Evolutionary conservation across 2,329 filamentous ascomycete genomes (phyloP), one percentile per base, ranked within the genome.

Genomic region (Verticillium nonalfalfae): DNA sequence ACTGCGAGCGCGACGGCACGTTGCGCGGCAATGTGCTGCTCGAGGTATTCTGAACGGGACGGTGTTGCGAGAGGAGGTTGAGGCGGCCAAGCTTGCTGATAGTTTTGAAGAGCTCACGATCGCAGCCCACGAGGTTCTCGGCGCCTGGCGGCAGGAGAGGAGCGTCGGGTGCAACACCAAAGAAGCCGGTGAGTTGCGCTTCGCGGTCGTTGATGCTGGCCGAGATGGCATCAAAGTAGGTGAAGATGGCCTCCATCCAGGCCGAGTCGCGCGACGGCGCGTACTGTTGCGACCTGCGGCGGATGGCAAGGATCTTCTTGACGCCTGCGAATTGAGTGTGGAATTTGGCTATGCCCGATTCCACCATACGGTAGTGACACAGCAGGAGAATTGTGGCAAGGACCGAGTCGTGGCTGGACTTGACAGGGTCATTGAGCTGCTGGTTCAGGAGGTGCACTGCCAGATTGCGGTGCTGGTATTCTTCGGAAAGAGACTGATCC

Each of bases 241-340:
- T 95, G 71, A 97, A 97, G 67, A 97, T 87, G 52, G 91, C 88
- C 69, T 96, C 91, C 79, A 97, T 94, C 93, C 93, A 97, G 13
- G 88, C 86, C 62, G 91, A 90, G 63, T 93, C 90, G 58, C 86
- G 85, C 74, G 69, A 86, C 69, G 72, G 82, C 75, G 71, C 85
- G 60, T 75, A 76, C 1, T 78, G 75, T 26, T 78, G 78, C 4
- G 76, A 72, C 66, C 89, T 85, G 62, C 90, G 84, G 62, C 93
- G 85, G 77, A 97, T 85, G 4, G 88, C 85, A 11, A 97, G 83
- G 36, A 98, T 86, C 78, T 96, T 96, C 76, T 93, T 93, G 45
- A 97, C 93, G 0, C 94, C 93, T 1, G 92, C 92, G 69, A 97
- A 93, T 72, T 97, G 94, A 0, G 91, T 95, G 67, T 93, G 91